Conservation (phyloP, 164 flowering plant species). For the Chimonanthus salicifolius region DNA sequence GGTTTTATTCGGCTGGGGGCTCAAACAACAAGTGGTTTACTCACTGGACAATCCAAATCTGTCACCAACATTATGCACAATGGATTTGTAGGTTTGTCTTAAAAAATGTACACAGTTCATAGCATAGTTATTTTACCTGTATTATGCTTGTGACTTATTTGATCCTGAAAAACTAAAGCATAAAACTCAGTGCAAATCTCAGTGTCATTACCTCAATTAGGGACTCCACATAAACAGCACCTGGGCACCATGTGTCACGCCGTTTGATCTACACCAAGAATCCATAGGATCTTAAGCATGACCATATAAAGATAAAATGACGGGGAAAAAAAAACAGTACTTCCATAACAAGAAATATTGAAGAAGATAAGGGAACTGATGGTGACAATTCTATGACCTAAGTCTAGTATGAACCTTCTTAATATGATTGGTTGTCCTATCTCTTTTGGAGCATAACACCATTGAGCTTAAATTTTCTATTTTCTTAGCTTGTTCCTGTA, state of each 20-base stretch:
- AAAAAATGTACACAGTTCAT: not conserved
- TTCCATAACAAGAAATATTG: not conserved
- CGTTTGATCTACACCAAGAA: conserved; percentile 53
- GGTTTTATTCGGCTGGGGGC: not conserved
- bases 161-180: not conserved
- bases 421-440: conserved; percentile 38
- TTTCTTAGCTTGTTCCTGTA: conserved; percentile 83
- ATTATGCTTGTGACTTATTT: not conserved
- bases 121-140: too few species aligned
- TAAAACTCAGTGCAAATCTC: not conserved
- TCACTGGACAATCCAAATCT: not conserved
- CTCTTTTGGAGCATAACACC: conserved; percentile 68
- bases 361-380: not conserved
- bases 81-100: not conserved
- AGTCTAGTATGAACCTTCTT: conserved; percentile 46
- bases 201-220: conserved; percentile 36
- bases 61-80: not conserved
- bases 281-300: not conserved
- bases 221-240: conserved; percentile 37
- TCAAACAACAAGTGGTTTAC: not conserved
- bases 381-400: not conserved
- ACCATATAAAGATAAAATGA: not conserved
- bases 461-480: conserved; percentile 87
- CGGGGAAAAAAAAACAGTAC: not conserved
- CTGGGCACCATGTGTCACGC: conserved; percentile 94